These are phyloP conservation scores for Neofusicoccum umdonicola DNA, from an alignment of 2,329 filamentous ascomycete genomes.

Conservation along the genomic window DNA sequence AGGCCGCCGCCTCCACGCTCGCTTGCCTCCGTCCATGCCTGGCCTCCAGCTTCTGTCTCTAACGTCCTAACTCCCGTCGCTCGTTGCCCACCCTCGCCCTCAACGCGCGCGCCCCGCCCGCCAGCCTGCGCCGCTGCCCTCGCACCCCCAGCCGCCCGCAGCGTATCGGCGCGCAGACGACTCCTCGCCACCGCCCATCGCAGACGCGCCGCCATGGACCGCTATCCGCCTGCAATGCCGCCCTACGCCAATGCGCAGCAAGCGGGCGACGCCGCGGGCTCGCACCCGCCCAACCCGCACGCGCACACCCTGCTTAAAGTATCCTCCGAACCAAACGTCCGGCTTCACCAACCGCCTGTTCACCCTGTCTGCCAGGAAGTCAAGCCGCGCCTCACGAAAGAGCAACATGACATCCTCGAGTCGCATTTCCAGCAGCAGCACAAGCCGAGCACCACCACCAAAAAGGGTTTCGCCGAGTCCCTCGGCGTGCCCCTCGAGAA, in stretches of 20 bases:
- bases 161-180: background rate
- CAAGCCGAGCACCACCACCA: conserved; percentile 51
- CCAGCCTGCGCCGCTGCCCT: background rate
- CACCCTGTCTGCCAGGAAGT: conserved; percentile 35
- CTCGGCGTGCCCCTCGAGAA: conserved; percentile 52
- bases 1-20: conserved; percentile 10
- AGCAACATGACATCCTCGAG: conserved; percentile 54
- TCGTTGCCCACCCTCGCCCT: conserved; percentile 1
- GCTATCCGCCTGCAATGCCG: conserved; percentile 11
- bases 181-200: background rate
- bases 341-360: conserved; percentile 8
- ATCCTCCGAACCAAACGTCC: conserved; percentile 16
- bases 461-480: conserved; percentile 49
- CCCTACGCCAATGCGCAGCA: conserved; percentile 10
- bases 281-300: conserved; percentile 12
- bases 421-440: conserved; percentile 47
- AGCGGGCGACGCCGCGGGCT: background rate
- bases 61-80: conserved; percentile 15
- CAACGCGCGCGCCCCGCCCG: background rate
- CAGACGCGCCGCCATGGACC: conserved; percentile 1
- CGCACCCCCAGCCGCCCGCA: background rate
- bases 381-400: conserved; percentile 53
- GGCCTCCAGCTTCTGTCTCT: conserved; percentile 14
- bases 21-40: conserved; percentile 12
- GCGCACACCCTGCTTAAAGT: conserved; percentile 16